Conservation (phyloP, 441 rosid genomes). For the Erodium moschatum region DNA sequence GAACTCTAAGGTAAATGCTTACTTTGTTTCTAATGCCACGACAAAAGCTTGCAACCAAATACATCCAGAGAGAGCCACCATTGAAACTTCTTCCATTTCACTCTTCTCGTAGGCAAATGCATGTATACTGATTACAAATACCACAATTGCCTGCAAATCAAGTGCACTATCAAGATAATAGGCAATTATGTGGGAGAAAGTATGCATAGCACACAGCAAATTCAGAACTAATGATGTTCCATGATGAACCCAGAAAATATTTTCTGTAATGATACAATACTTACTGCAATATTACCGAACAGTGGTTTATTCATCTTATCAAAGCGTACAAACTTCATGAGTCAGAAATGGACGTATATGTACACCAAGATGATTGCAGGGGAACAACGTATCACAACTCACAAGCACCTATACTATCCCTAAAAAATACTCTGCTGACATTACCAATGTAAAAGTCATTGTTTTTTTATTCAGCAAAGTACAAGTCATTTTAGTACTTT, state of each 20-base stretch:
- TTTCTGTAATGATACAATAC: neutral
- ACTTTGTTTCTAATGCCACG: constrained; percentile 91
- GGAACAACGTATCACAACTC: neutral
- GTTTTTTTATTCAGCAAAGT: no score
- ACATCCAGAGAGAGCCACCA: constrained; percentile 99
- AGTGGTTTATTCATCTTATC: neutral
- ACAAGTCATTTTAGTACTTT: neutral
- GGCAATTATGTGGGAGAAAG: neutral
- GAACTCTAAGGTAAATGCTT: constrained; percentile 25
- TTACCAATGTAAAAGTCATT: neutral
- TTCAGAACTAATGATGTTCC: constrained; percentile 4
- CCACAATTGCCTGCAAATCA: constrained; percentile 73
- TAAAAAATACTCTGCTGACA: neutral
- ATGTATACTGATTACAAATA: constrained; percentile 72
- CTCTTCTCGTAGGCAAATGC: constrained; percentile 81
- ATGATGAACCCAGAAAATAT: neutral
- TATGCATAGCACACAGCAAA: neutral
- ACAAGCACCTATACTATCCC: no score
- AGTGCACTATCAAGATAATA: constrained; percentile 11
- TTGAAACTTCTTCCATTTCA: constrained; percentile 89
- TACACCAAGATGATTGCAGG: neutral
- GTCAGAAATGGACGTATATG: neutral
- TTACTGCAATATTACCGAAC: neutral
- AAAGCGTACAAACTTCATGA: neutral
- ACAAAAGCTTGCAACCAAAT: constrained; percentile 99